A percentile compares a stretch with the other conserved stretches of the same genome.
Conservation (phyloP, 2,329 filamentous ascomycete species). For the Herpomyces periplanetae region DNA sequence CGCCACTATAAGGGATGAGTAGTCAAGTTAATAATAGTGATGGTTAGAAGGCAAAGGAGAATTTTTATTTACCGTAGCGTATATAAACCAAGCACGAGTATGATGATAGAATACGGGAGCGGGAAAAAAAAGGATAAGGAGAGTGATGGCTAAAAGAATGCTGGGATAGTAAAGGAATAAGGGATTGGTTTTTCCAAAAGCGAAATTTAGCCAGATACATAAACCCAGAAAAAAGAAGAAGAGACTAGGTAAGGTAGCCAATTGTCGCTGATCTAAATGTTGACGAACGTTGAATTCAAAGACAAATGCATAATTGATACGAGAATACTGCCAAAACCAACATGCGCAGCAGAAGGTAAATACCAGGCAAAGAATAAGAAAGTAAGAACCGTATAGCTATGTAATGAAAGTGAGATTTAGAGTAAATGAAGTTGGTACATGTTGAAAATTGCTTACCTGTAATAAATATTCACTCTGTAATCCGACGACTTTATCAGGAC, state of each 20-base stretch:
- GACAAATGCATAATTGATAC: conserved; percentile 83
- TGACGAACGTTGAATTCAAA: conserved; percentile 78
- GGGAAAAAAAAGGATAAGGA: conserved; percentile 32
- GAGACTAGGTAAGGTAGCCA: conserved; percentile 51
- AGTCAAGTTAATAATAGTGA: conserved; percentile 1
- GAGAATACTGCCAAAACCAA: conserved; percentile 36
- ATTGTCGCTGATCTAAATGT: conserved; percentile 53
- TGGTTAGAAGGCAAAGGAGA: background rate
- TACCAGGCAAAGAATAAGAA: conserved; percentile 40
- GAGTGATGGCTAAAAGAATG: conserved; percentile 26
- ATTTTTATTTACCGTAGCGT: conserved; percentile 28
- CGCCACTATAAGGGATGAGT: conserved; percentile 22
- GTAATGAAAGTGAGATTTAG: too few species aligned
- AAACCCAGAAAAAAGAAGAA: conserved; percentile 36
- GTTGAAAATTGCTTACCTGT: too few species aligned
- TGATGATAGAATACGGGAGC: conserved; percentile 29
- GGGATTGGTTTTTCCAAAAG: conserved; percentile 17
- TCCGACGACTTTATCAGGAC: conserved; percentile 4
- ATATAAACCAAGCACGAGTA: conserved; percentile 48
- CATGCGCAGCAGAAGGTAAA: conserved; percentile 55
- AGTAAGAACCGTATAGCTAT: conserved; percentile 67
- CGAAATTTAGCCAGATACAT: conserved; percentile 64
- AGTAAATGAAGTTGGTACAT: too few species aligned
- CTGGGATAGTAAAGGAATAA: conserved; percentile 64
- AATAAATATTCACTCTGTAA: conserved; percentile 13